A percentile compares a stretch with the other conserved stretches of the same genome.
Evolutionary conservation across 2,329 filamentous ascomycete genomes (phyloP).

Genomic region (Ilyonectria robusta): DNA sequence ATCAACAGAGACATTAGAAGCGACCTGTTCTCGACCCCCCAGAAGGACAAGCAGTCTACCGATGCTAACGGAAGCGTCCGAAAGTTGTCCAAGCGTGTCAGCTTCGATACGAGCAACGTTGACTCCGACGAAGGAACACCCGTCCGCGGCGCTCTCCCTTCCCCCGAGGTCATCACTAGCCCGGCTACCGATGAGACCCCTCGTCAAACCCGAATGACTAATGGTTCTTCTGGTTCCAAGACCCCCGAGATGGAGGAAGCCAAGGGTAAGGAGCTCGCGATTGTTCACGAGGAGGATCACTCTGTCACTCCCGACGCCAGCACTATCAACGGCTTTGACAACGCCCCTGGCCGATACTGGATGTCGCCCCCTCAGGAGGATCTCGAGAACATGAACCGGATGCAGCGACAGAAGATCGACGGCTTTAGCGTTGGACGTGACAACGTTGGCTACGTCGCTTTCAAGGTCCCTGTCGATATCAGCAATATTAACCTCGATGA

Average conservation of each 20-base stretch:
- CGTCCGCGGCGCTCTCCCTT: slow-evolving; percentile 53
- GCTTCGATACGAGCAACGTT: slow-evolving; percentile 81
- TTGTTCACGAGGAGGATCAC: slow-evolving; percentile 80
- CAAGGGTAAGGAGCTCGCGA: slow-evolving; percentile 81
- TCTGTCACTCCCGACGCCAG: slow-evolving; percentile 48
- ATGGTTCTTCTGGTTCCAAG: slow-evolving; percentile 57
- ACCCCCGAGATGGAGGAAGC: slow-evolving; percentile 79
- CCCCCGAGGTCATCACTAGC: slow-evolving; percentile 50
- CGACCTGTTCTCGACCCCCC: slow-evolving; percentile 76
- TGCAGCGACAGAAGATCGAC: slow-evolving; percentile 81
- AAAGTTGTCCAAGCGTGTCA: slow-evolving; percentile 87
- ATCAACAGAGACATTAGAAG: slow-evolving; percentile 91
- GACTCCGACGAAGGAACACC: slow-evolving; percentile 54
- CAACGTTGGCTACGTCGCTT: slow-evolving; percentile 85
- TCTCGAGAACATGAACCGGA: slow-evolving; percentile 83
- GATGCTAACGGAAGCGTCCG: slow-evolving; percentile 60
- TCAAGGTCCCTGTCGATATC: slow-evolving; percentile 87
- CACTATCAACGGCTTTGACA: slow-evolving; percentile 52
- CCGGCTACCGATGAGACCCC: slow-evolving; percentile 55
- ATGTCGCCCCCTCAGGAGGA: slow-evolving; percentile 83
- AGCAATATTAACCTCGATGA: slow-evolving; percentile 83
- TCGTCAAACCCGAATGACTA: slow-evolving; percentile 64
- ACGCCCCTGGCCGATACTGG: slow-evolving; percentile 84
- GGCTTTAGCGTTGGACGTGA: slow-evolving; percentile 87
- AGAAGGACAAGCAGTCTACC: slow-evolving; percentile 62